Evolutionary conservation across 345 rosid species (phyloP).

Genomic region (Gynandropsis gynandra): DNA sequence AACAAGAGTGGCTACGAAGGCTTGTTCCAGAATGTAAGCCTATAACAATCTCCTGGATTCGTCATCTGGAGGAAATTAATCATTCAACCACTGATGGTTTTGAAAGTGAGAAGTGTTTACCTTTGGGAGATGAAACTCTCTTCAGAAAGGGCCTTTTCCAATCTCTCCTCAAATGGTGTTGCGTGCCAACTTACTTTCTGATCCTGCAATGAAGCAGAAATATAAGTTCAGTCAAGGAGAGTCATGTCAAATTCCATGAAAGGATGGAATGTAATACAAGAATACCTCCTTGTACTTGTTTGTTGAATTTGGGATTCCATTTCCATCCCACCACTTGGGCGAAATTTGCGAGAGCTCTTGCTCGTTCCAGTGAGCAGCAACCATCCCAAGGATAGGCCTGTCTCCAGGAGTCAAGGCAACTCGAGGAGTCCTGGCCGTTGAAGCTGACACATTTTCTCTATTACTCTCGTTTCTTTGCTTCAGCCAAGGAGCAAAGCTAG

Average conservation of each 20-base stretch:
- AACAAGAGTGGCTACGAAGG: too few relatives aligned
- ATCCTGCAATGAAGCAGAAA: too few relatives aligned
- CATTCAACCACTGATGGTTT: too few relatives aligned
- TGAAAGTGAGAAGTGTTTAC: conserved; percentile 24
- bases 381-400: conserved; percentile 83
- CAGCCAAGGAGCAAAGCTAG: conserved; percentile 44
- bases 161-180: conserved; percentile 92
- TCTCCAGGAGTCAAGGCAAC: conserved; percentile 52
- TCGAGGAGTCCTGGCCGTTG: conserved; percentile 17
- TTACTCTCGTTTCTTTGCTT: conserved; percentile 15
- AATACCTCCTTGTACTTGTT: conserved; percentile 92
- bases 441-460: conserved; percentile 21
- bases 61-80: too few relatives aligned
- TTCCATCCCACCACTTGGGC: conserved; percentile 95
- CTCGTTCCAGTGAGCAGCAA: conserved; percentile 84
- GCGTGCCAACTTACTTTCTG: conserved; percentile 92
- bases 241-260: too few relatives aligned
- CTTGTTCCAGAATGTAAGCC: too few relatives aligned
- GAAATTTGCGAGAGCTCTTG: conserved; percentile 40
- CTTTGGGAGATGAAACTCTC: conserved; percentile 46
- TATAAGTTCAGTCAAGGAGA: too few relatives aligned
- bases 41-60: too few relatives aligned
- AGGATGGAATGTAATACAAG: background rate
- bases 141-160: conserved; percentile 80
- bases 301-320: conserved; percentile 96